Conservation (phyloP, 2,329 filamentous ascomycete species). For the Trichophyton rubrum region DNA sequence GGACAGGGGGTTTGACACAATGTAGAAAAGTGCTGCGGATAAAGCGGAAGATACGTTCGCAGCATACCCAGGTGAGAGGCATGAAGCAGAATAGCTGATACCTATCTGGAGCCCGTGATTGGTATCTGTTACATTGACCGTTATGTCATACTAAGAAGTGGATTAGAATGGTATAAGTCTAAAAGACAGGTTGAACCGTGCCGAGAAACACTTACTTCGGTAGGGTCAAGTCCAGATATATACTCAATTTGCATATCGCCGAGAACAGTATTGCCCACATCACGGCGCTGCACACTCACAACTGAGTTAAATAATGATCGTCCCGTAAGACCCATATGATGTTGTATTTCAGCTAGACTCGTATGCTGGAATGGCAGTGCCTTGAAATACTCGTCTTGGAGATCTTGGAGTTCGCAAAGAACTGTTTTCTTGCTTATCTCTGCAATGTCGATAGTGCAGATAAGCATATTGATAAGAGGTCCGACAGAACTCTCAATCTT, state of each 20-base stretch:
- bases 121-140: background rate
- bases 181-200: background rate
- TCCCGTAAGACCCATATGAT: conserved; percentile 27
- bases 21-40: background rate
- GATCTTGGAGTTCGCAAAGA: background rate
- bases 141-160: background rate
- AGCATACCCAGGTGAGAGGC: background rate
- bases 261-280: background rate
- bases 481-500: conserved; percentile 31
- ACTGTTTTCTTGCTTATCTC: background rate
- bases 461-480: conserved; percentile 31
- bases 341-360: conserved; percentile 33
- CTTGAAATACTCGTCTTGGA: conserved; percentile 18
- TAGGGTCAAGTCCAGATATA: background rate
- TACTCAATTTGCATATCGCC: background rate
- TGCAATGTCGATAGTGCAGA: conserved; percentile 5
- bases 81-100: background rate
- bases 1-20: background rate
- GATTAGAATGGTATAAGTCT: background rate
- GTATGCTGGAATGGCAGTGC: background rate
- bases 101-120: background rate
- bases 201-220: background rate
- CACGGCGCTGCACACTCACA: background rate
- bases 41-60: background rate
- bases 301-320: conserved; percentile 33